Base-by-base conservation (phyloP, 169 alveolate genomes). In the Plasmodium sp. region DNA sequence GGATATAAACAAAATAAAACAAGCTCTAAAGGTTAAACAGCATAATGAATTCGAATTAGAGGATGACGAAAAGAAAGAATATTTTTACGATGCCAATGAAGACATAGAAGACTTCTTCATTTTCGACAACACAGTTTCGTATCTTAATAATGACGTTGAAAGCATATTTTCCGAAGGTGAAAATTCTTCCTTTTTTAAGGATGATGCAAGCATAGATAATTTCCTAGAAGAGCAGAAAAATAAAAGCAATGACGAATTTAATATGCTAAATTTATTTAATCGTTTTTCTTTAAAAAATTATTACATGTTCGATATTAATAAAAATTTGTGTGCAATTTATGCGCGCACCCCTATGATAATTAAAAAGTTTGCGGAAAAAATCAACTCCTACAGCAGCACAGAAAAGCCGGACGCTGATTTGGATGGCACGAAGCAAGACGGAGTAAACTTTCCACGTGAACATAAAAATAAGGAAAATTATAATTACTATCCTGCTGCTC, bases 61-160 rank as follows among this genome's bases (percentile, higher is more conserved):
- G 62, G 67, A 72, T 48, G 92, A 82, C 36, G 92, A 51, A 51
- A 73, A 75, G 34, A 92, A 81, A 36, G 95, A 92, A 72, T n/a
- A 56, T 81, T 92, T 92, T 82, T 92, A 92, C 75, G 95, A 92
- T 74, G 92, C 95, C 16, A 72, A 92, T 92, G 95, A 92, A 79
- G 72, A 92, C 77, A 82, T 92, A 67, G 95, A 92, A 45, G 92
- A 92, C 62, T 92, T 92, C 45, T 92, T 81, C 58, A 82, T 92
- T 81, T 92, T 81, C 36, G 95, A 92, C 82, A 54, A 83, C 33
- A 16, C 92, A 16, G 34, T 92, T 18, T 92, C 95, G 10, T 81
- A 22, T 43, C 3, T 51, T 48, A 75, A 41, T 81, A 83, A 81
- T 81, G 95, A 92, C 27, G 92, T 75, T 7, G 95, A 92, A n/a